Evolutionary conservation across 2,329 filamentous ascomycete genomes (phyloP), one percentile per base, ranked within the genome.

Genomic region (Colletotrichum viniferum): DNA sequence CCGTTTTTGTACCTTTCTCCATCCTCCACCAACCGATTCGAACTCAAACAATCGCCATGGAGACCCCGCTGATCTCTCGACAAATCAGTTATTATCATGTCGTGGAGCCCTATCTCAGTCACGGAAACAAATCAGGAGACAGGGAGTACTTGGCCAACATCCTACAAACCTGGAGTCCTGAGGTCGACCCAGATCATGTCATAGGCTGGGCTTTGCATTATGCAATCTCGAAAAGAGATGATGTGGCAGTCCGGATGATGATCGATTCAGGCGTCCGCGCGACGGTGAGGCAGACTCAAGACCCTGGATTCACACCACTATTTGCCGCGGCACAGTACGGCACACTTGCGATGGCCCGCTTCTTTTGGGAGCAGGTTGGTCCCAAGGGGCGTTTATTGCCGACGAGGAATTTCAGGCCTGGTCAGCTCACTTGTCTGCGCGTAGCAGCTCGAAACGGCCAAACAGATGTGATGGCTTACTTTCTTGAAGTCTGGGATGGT

Each of bases 321-420:
- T 52, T 52, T 52, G 43, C 43, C n/a, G 43, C 43, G 5, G 43
- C 43, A 52, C 43, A 52, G 43, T 52, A 21, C 10, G 43, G 43
- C n/a, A 52, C 43, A 21, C n/a, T 21, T 52, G 43, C 43, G n/a
- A 52, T 52, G 43, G n/a, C 10, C 43, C 43, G 43, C 43, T 87
- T 83, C 0, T 85, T 86, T 2, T 78, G 43, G 43, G 43, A 52
- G n/a, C 43, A 52, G 13, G 10, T 13, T 21, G 43, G 43, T 52
- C 43, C n/a, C n/a, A 3, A 21, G n/a, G n/a, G n/a, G n/a, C 43
- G 43, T 13, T 52, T 52, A 6, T 9, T 21, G 5, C 43, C n/a
- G n/a, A 52, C n/a, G 13, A 52, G 43, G 7, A 52, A 13, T 2
- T 52, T 21, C 12, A 52, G n/a, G 10, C 43, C 43, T 13, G 43